These are phyloP conservation scores for Phaseolus coccineus DNA, from an alignment of 331 rosid genomes.

Conservation along the genomic window DNA sequence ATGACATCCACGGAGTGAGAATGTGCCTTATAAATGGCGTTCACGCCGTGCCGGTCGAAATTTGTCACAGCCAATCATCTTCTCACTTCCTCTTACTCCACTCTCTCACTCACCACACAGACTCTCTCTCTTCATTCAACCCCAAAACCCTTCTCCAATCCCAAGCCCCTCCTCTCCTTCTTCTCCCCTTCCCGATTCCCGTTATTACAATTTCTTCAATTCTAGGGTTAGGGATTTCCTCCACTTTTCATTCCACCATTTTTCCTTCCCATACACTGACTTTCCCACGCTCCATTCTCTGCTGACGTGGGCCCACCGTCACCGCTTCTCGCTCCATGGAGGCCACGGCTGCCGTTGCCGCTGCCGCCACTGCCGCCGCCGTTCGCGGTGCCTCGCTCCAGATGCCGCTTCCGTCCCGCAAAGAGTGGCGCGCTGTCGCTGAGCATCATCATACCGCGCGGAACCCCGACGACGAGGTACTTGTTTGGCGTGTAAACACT, in stretches of 20 bases:
- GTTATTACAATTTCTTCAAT: conserved; percentile 26
- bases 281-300: conserved; percentile 16
- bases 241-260: neutral
- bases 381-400: conserved; percentile 74
- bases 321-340: conserved; percentile 69
- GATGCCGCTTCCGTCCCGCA: conserved; percentile 66
- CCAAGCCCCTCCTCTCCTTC: conserved; percentile 8
- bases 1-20: conserved; percentile 41
- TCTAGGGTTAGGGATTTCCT: conserved; percentile 78
- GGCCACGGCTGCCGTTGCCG: conserved; percentile 65
- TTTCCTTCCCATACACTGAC: neutral
- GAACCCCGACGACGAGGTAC: conserved; percentile 81
- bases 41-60: conserved; percentile 45
- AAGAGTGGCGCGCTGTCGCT: conserved; percentile 88
- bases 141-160: conserved; percentile 51
- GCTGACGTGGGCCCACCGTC: conserved; percentile 54
- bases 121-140: conserved; percentile 42
- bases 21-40: conserved; percentile 65
- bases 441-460: conserved; percentile 80
- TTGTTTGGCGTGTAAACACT: conserved; percentile 33
- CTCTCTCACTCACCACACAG: neutral
- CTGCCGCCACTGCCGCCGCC: conserved; percentile 45
- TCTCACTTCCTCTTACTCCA: neutral
- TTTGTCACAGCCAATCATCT: conserved; percentile 53
- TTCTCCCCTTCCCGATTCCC: conserved; percentile 8